phyloP scores from a whole-genome alignment of 352 stramenopile genomes.

The Aphanomyces astaci region DNA sequence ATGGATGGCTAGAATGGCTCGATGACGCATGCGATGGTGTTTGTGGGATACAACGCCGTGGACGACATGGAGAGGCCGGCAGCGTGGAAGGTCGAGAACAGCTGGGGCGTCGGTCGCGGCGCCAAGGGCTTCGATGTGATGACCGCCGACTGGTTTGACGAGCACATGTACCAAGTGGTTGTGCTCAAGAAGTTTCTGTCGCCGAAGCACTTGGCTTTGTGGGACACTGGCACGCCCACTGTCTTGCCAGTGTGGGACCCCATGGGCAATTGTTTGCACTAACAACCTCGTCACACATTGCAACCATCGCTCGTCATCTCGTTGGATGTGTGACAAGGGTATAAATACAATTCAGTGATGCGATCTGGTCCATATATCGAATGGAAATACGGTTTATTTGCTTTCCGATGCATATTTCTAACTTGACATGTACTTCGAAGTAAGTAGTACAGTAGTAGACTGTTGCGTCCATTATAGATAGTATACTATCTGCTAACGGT shows the following conservation, averaged over 20 bases:
- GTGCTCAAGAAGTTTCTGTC: constrained; percentile 25
- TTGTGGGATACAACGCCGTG: constrained; percentile 26
- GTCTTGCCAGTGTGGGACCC: constrained; percentile 27
- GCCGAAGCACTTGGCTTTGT: neutral
- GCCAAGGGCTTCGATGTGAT: constrained; percentile 27
- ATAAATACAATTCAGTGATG: no score
- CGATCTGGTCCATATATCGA: no score
- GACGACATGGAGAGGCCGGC: neutral
- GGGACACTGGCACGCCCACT: constrained; percentile 1
- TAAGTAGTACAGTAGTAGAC: no score
- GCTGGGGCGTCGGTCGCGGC: constrained; percentile 22
- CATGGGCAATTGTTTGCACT: constrained; percentile 20
- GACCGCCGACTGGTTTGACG: constrained; percentile 30
- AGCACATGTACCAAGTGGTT: constrained; percentile 31
- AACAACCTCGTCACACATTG: no score
- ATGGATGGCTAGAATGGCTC: constrained; percentile 17
- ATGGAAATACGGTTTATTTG: no score
- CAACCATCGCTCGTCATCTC: no score
- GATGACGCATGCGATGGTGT: constrained; percentile 33
- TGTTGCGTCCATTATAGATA: no score
- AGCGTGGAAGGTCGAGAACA: constrained; percentile 29
- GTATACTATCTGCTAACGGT: no score
- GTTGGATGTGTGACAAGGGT: no score
- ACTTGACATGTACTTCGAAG: no score
- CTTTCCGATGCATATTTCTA: no score